Base-by-base conservation (phyloP, 129 eudicot species). In the Daucus carota region DNA sequence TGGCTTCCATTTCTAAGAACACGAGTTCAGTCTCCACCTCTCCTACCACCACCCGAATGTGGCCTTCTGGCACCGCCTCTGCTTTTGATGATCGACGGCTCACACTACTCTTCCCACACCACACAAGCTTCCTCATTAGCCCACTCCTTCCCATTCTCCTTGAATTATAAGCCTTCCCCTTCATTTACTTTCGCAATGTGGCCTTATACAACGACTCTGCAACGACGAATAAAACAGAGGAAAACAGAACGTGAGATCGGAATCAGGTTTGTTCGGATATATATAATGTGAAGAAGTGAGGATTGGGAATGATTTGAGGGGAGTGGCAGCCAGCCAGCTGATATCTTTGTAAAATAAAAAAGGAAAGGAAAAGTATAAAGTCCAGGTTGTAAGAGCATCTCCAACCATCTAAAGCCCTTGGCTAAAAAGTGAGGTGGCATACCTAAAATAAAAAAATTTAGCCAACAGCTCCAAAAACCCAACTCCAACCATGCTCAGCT, bases 51-150 rank as follows among this genome's bases (percentile, higher is more conserved):
- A 63, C 70, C 3, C 70, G 34, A 63, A 63, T 14, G 9, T 63
- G 70, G 36, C 70, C 38, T 31, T 63, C 70, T 63, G 10, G 31
- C 9, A 57, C 65, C 0, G 65, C n/a, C 5, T 57, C 65, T 1
- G 65, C n/a, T 57, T 24, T 24, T 0, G 72, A 34, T 67, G 72
- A 67, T 32, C 42, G 24, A 32, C 15, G 24, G 42, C 72, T 67
- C 26, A 32, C 20, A 28, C 72, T 67, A 18, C 72, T 32, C 72
- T 18, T 34, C 24, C 72, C 72, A 16, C 72, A 67, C 72, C 72
- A 67, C 72, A 67, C 72, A 32, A 67, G 72, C 72, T 67, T 67
- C 44, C 72, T 67, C 72, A 67, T 34, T 4, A 67, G 72, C 43
- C 65, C 65, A 57, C 65, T 57, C 1, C 65, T 31, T 26, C 72